phyloP scores from a whole-genome alignment of 139 green algal genomes.

The Ettlia oleoabundans region DNA sequence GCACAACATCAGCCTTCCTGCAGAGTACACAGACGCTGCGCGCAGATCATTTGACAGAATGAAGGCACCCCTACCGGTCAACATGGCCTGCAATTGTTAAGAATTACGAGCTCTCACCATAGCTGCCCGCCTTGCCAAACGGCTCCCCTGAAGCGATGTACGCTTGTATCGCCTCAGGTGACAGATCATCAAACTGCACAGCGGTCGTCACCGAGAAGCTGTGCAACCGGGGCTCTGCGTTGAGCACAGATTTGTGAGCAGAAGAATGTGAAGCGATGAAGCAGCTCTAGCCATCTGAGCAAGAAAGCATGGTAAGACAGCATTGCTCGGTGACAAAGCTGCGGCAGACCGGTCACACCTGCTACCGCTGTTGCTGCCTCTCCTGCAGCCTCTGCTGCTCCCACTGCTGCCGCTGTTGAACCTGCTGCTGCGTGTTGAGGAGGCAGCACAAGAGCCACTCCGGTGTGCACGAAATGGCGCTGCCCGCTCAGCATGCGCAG shows the following conservation, averaged over 20 bases:
- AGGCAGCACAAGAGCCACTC: slow-evolving; percentile 75
- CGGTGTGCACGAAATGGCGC: slow-evolving; percentile 87
- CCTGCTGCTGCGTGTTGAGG: background rate
- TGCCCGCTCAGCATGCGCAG: slow-evolving; percentile 69
- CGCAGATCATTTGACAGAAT: background rate
- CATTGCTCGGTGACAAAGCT: too few species aligned
- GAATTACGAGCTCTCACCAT: slow-evolving; percentile 42
- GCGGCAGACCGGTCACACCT: background rate
- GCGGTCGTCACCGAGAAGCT: slow-evolving; percentile 75
- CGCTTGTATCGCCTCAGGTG: slow-evolving; percentile 60
- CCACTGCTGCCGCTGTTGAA: background rate
- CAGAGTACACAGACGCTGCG: too few species aligned
- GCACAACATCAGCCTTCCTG: too few species aligned
- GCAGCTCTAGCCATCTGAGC: too few species aligned
- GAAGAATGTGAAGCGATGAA: too few species aligned
- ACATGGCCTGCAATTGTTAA: background rate
- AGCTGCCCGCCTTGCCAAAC: slow-evolving; percentile 83
- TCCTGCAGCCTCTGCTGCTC: background rate
- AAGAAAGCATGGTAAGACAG: too few species aligned
- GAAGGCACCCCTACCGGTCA: too few species aligned
- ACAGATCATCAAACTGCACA: slow-evolving; percentile 83
- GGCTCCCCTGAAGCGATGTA: slow-evolving; percentile 84
- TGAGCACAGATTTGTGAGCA: background rate
- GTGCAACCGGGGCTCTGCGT: slow-evolving; percentile 30
- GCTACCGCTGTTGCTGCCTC: background rate